Evolutionary conservation across 2,329 filamentous ascomycete genomes (phyloP).

Genomic region (Coniochaeta hoffmannii): DNA sequence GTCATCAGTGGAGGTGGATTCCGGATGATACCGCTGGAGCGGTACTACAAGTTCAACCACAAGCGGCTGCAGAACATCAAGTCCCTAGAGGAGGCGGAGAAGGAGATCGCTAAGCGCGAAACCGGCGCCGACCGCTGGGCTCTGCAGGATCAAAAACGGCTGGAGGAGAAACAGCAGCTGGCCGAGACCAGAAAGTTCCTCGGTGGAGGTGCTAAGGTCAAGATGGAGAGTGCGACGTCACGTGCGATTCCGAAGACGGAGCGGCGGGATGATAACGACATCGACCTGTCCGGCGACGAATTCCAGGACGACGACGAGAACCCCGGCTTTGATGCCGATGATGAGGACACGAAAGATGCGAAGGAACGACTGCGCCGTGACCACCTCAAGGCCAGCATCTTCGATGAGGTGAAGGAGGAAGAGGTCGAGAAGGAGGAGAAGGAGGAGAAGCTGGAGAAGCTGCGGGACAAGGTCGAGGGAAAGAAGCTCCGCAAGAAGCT

Average conservation of each 20-base stretch:
- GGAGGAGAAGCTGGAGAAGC: constrained; percentile 60
- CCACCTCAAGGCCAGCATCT: constrained; percentile 81
- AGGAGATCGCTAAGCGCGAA: constrained; percentile 66
- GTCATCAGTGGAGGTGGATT: constrained; percentile 63
- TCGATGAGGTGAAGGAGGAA: constrained; percentile 61
- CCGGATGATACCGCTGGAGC: constrained; percentile 84
- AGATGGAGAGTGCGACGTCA: constrained; percentile 61
- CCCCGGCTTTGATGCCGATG: constrained; percentile 65
- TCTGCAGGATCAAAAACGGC: constrained; percentile 58
- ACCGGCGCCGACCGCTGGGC: constrained; percentile 74
- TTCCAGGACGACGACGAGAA: constrained; percentile 89
- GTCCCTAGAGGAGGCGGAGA: constrained; percentile 79
- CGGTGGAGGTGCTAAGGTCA: constrained; percentile 51
- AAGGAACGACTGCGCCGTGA: constrained; percentile 69
- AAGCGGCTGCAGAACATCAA: constrained; percentile 74
- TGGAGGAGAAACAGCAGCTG: constrained; percentile 50
- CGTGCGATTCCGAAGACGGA: constrained; percentile 54
- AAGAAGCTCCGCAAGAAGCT: constrained; percentile 75
- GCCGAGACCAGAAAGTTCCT: constrained; percentile 48
- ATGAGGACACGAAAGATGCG: constrained; percentile 70
- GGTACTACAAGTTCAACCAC: constrained; percentile 84
- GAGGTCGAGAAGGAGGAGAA: constrained; percentile 69
- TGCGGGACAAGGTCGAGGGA: constrained; percentile 62
- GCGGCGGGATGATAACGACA: constrained; percentile 62
- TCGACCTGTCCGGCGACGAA: constrained; percentile 61